These are phyloP conservation scores for Elsinoe ampelina DNA, from an alignment of 2,329 filamentous ascomycete genomes.

Conservation along the genomic window DNA sequence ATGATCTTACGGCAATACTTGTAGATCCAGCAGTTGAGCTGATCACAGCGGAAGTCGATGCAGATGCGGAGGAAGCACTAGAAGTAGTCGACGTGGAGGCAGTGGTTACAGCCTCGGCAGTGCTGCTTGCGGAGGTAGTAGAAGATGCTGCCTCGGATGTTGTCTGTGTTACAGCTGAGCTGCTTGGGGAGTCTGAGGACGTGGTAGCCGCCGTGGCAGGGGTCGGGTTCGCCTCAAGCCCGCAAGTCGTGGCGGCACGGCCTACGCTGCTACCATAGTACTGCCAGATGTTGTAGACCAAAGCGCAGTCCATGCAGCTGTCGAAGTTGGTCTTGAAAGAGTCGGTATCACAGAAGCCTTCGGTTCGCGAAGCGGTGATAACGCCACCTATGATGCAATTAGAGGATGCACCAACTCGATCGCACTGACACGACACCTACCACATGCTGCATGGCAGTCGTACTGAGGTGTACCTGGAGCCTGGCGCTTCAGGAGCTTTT, in stretches of 20 bases:
- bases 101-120: background rate
- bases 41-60: background rate
- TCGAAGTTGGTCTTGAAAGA: conserved; percentile 20
- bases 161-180: background rate
- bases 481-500: conserved; percentile 2
- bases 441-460: conserved; percentile 29
- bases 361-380: conserved; percentile 21
- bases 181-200: background rate
- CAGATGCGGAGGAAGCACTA: background rate
- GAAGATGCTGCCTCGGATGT: background rate
- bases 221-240: conserved; percentile 16
- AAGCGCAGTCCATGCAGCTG: conserved; percentile 35
- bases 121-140: background rate
- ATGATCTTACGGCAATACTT: background rate
- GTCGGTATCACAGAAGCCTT: conserved; percentile 12
- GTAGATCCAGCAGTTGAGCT: background rate
- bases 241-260: conserved; percentile 31
- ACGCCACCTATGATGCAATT: conserved; percentile 20
- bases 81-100: background rate
- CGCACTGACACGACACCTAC: conserved; percentile 18
- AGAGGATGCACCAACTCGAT: background rate
- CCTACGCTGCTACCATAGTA: conserved; percentile 34
- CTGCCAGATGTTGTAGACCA: conserved; percentile 37
- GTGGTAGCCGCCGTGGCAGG: background rate
- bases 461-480: conserved; percentile 24